These are phyloP conservation scores for Phytophthora vignae DNA, from an alignment of 352 stramenopile genomes.

Conservation along the genomic window DNA sequence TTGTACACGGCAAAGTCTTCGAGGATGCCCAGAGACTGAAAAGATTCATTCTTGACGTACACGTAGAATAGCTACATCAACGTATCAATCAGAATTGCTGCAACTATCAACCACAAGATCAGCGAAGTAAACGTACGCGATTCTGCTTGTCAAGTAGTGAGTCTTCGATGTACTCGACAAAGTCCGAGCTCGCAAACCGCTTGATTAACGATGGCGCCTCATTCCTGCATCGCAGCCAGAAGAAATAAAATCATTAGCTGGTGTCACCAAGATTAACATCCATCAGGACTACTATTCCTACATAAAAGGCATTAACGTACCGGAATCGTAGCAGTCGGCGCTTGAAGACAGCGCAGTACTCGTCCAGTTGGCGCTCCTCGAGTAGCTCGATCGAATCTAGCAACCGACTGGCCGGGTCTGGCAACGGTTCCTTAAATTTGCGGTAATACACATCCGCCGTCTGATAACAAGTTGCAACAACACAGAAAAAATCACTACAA, in stretches of 20 bases:
- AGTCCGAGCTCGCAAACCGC: conserved; percentile 75
- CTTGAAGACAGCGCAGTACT: conserved; percentile 69
- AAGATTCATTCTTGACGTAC: conserved; percentile 79
- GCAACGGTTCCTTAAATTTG: conserved; percentile 83
- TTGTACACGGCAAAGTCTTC: conserved; percentile 78
- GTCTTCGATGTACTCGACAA: conserved; percentile 81
- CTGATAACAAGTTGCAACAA: conserved; percentile 25
- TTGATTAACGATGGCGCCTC: conserved; percentile 81
- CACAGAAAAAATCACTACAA: background rate
- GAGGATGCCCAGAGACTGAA: conserved; percentile 72
- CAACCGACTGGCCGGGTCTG: conserved; percentile 64
- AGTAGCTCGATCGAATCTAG: conserved; percentile 51
- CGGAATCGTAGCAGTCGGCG: conserved; percentile 66
- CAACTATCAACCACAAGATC: background rate
- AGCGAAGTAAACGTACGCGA: conserved; percentile 47
- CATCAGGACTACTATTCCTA: background rate
- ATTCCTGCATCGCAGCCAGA: conserved; percentile 47
- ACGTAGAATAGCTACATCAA: conserved; percentile 75
- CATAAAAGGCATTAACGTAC: conserved; percentile 18
- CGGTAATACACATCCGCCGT: conserved; percentile 78
- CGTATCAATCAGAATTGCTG: background rate
- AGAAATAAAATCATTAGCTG: background rate
- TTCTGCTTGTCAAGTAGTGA: conserved; percentile 80
- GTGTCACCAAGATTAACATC: background rate
- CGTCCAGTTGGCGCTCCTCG: conserved; percentile 58